Conservation (phyloP, 2,329 filamentous ascomycete genomes). For the Mycocentrospora acerina region DNA sequence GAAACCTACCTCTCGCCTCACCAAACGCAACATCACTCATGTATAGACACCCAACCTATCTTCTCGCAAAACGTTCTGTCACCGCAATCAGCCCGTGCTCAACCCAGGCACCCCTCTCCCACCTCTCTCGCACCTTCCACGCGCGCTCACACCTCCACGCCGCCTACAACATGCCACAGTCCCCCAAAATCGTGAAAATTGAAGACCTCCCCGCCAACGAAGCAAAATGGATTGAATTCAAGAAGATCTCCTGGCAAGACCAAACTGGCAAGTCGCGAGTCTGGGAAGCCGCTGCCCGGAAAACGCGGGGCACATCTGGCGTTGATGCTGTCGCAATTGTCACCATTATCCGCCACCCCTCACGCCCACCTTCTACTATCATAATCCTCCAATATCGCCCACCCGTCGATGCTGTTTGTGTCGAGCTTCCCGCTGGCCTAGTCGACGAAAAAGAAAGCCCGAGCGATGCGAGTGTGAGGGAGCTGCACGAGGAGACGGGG, state of each 20-base stretch:
- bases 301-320: constrained; percentile 56
- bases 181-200: constrained; percentile 38
- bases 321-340: constrained; percentile 62
- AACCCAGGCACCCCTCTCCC: neutral
- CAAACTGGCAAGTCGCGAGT: constrained; percentile 49
- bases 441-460: constrained; percentile 60
- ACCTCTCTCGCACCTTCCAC: constrained; percentile 14
- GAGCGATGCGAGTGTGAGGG: constrained; percentile 57
- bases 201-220: constrained; percentile 54
- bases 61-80: neutral
- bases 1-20: neutral
- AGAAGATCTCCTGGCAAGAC: constrained; percentile 55
- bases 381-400: constrained; percentile 63
- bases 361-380: constrained; percentile 51
- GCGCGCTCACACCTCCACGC: constrained; percentile 8
- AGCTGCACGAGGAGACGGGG: constrained; percentile 64
- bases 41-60: constrained; percentile 1
- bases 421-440: constrained; percentile 63
- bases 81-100: neutral
- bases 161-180: constrained; percentile 37
- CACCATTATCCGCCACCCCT: constrained; percentile 55
- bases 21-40: constrained; percentile 3
- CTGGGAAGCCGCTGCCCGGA: constrained; percentile 54
- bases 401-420: constrained; percentile 58
- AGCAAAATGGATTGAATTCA: constrained; percentile 59